A percentile compares a stretch with the other conserved stretches of the same genome.
Evolutionary conservation across 495 filamentous ascomycete species (phyloP).

Genomic region (Stereocaulon alpinum): DNA sequence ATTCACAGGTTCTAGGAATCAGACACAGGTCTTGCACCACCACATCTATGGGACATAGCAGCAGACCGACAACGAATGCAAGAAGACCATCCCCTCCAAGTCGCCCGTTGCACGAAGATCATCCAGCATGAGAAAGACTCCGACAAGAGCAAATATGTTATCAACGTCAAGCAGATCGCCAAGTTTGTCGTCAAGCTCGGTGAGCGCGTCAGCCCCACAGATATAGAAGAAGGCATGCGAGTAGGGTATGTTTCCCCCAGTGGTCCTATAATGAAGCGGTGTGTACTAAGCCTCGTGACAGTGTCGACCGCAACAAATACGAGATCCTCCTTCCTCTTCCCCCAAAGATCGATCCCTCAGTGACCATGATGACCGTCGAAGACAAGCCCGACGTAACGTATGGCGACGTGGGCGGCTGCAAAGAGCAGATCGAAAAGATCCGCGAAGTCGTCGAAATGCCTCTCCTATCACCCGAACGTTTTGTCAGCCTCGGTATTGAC

Average conservation of each 20-base stretch:
- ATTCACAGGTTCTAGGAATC: conserved; percentile 56
- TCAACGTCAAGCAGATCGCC: conserved; percentile 99
- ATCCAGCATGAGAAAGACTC: conserved; percentile 93
- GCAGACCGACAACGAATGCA: conserved; percentile 96
- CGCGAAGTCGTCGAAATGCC: conserved; percentile 98
- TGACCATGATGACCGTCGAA: conserved; percentile 99
- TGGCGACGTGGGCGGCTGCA: conserved; percentile 96
- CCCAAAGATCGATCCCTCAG: conserved; percentile 96
- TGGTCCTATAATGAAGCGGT: not conserved
- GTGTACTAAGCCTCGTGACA: conserved; percentile 25
- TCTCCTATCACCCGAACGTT: conserved; percentile 87
- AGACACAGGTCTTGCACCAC: conserved; percentile 93
- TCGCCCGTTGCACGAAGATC: conserved; percentile 97
- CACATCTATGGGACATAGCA: conserved; percentile 97
- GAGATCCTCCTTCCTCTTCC: conserved; percentile 96
- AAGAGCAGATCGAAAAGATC: conserved; percentile 98
- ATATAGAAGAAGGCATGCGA: conserved; percentile 99
- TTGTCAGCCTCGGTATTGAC: conserved; percentile 95
- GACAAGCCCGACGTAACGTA: conserved; percentile 99
- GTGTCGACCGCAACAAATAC: conserved; percentile 97
- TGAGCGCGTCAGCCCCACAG: conserved; percentile 91
- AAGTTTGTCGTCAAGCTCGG: conserved; percentile 99
- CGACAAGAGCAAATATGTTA: conserved; percentile 99
- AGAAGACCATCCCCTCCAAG: conserved; percentile 95
- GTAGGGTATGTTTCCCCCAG: conserved; percentile 54